phyloP scores from a whole-genome alignment of 345 rosid species.

The Pseudoturritis turrita region DNA sequence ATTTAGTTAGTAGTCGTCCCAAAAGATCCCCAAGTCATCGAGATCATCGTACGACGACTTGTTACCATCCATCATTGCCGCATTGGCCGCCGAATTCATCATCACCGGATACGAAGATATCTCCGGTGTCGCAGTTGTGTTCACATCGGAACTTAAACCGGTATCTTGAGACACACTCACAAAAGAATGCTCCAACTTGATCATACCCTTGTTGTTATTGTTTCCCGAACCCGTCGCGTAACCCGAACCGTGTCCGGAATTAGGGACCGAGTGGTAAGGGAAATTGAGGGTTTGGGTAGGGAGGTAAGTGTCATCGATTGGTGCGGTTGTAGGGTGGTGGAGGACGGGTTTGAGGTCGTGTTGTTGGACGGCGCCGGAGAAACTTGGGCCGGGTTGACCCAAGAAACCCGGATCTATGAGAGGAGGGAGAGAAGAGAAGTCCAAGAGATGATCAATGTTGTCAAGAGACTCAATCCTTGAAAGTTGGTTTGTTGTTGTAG shows the following conservation, averaged over 20 bases:
- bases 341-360: constrained; percentile 21
- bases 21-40: constrained; percentile 24
- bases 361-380: constrained; percentile 9
- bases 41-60: constrained; percentile 21
- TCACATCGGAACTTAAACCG: constrained; percentile 42
- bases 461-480: constrained; percentile 35
- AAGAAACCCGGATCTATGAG: constrained; percentile 26
- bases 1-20: constrained; percentile 23
- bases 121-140: constrained; percentile 37
- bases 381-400: constrained; percentile 28
- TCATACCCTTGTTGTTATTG: constrained; percentile 11
- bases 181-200: constrained; percentile 31
- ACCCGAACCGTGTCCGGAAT: constrained; percentile 25
- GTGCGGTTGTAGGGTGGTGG: constrained; percentile 38
- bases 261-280: constrained; percentile 24
- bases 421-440: constrained; percentile 27
- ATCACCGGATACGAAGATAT: constrained; percentile 37
- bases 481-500: constrained; percentile 17
- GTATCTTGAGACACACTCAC: constrained; percentile 57
- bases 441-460: constrained; percentile 51
- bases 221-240: constrained; percentile 28
- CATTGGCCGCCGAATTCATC: constrained; percentile 4
- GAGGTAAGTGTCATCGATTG: constrained; percentile 70
- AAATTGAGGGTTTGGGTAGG: constrained; percentile 45
- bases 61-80: constrained; percentile 12